Evolutionary conservation across 106 monocot genomes (phyloP).

Genomic region (Phalaenopsis aphrodite): DNA sequence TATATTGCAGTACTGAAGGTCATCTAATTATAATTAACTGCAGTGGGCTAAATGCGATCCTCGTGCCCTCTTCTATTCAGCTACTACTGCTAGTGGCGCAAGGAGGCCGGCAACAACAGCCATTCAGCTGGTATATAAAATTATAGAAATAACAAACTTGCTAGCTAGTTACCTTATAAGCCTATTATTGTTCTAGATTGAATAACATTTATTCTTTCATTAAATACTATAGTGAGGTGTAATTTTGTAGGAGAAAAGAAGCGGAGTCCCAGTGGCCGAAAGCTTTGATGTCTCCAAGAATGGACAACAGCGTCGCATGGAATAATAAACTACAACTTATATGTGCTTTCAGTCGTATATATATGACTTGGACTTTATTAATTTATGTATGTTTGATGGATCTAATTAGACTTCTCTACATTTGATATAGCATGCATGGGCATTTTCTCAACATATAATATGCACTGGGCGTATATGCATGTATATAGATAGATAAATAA

Average conservation of each 20-base stretch:
- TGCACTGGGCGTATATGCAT: no score
- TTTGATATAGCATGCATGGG: no score
- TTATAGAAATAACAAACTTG: background rate
- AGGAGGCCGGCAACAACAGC: conserved; percentile 10
- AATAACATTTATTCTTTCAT: no score
- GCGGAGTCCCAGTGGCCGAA: background rate
- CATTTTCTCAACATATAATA: no score
- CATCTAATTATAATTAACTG: background rate
- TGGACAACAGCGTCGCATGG: background rate
- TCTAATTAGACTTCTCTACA: background rate
- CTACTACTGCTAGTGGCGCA: conserved; percentile 17
- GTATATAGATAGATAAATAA: no score
- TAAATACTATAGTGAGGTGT: background rate
- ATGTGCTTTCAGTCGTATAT: background rate
- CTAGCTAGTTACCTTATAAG: background rate
- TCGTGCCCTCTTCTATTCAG: conserved; percentile 8
- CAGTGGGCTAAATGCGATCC: conserved; percentile 27
- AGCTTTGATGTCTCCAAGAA: conserved; percentile 3
- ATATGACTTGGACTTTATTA: background rate
- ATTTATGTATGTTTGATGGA: background rate
- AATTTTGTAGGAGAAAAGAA: conserved; percentile 7
- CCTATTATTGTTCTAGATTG: background rate
- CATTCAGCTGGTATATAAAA: conserved; percentile 30
- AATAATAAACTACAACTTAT: background rate
- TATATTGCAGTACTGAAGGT: background rate